A percentile compares a stretch with the other conserved stretches of the same genome.
Evolutionary conservation across 345 rosid genomes (phyloP).

Genomic region (Eucalyptus decipiens): DNA sequence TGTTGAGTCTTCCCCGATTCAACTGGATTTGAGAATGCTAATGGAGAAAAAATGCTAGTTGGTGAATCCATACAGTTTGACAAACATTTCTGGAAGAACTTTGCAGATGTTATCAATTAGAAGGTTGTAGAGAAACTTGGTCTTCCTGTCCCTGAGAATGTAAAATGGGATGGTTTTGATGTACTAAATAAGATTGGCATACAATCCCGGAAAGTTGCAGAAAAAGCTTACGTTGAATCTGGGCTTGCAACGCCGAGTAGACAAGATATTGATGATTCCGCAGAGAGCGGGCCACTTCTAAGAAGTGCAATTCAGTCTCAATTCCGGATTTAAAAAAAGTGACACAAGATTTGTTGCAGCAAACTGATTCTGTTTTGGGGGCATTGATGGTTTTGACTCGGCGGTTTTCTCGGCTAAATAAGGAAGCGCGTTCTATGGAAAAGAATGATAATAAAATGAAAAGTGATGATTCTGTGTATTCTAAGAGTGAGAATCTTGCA

Average conservation of each 20-base stretch:
- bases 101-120: slow-evolving; percentile 47
- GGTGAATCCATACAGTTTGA: slow-evolving; percentile 23
- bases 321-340: slow-evolving; percentile 73
- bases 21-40: slow-evolving; percentile 1
- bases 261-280: slow-evolving; percentile 23
- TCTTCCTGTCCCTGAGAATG: slow-evolving; percentile 45
- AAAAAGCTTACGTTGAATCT: slow-evolving; percentile 67
- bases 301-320: slow-evolving; percentile 35
- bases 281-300: slow-evolving; percentile 13
- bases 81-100: slow-evolving; percentile 55
- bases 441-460: slow-evolving; percentile 5
- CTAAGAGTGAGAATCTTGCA: slow-evolving; percentile 21
- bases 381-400: slow-evolving; percentile 79
- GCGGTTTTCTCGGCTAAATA: slow-evolving; percentile 60
- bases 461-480: background rate
- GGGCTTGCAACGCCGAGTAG: slow-evolving; percentile 67
- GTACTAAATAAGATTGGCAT: slow-evolving; percentile 54
- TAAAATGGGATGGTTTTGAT: slow-evolving; percentile 75
- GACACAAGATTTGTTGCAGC: slow-evolving; percentile 65
- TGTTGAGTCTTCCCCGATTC: slow-evolving; percentile 3
- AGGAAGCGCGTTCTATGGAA: slow-evolving; percentile 15
- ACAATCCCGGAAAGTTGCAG: slow-evolving; percentile 67
- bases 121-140: slow-evolving; percentile 64
- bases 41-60: slow-evolving; percentile 10
- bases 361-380: slow-evolving; percentile 84